phyloP scores from a whole-genome alignment of 2,329 filamentous ascomycete genomes.

The Phaeosphaeriaceae sp. region DNA sequence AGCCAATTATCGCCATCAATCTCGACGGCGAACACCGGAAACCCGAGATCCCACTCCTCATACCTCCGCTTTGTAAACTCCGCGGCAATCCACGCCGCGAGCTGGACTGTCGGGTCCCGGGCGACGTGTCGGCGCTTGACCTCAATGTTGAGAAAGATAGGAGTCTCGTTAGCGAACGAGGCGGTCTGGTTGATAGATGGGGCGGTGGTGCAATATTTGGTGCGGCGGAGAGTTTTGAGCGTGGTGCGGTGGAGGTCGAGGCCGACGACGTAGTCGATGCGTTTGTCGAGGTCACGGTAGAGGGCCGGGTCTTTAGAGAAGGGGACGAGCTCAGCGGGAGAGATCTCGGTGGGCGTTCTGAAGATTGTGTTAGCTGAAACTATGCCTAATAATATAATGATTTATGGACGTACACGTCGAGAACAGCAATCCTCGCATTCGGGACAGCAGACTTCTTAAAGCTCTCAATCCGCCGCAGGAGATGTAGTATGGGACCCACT shows the following conservation, averaged over 20 bases:
- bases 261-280: conserved; percentile 17
- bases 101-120: conserved; percentile 14
- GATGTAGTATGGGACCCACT: conserved; percentile 13
- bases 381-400: conserved; percentile 4
- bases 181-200: conserved; percentile 10
- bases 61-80: conserved; percentile 22
- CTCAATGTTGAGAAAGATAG: conserved; percentile 21
- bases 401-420: conserved; percentile 14
- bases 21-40: conserved; percentile 18
- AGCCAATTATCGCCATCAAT: conserved; percentile 16
- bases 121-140: conserved; percentile 17
- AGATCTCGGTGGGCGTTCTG: conserved; percentile 13
- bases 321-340: conserved; percentile 1
- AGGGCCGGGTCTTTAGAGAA: conserved; percentile 18
- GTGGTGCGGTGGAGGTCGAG: conserved; percentile 14
- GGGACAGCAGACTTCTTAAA: conserved; percentile 10
- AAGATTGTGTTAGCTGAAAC: conserved; percentile 9
- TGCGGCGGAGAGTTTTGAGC: conserved; percentile 10
- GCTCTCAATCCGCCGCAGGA: conserved; percentile 11
- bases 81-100: conserved; percentile 23
- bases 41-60: conserved; percentile 14
- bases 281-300: conserved; percentile 18
- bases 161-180: conserved; percentile 20
- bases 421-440: conserved; percentile 16
- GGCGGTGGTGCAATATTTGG: conserved; percentile 10